Evolutionary conservation across 2,329 filamentous ascomycete species (phyloP), one percentile per base, ranked within the genome.

Genomic region (Diaporthe helianthi): DNA sequence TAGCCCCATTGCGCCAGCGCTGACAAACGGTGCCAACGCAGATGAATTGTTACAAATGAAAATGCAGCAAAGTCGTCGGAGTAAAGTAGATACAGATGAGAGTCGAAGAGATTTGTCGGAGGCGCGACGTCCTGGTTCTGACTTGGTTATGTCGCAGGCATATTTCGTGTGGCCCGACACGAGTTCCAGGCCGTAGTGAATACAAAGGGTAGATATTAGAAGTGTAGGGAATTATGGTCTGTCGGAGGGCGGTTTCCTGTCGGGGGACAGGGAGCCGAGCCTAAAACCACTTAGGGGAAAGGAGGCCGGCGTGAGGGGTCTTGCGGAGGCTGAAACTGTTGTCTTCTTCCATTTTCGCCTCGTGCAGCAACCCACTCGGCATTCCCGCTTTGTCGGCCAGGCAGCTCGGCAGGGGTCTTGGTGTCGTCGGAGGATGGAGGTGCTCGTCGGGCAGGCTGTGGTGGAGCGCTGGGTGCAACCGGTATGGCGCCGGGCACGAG

Each of bases 351-450:
- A 54, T 78, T 77, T 72, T 80, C 79, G 38, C 78, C 77, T 15
- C 79, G 78, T 10, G 77, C 76, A n/a, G 78, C 76, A 17, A 78
- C 75, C 78, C 78, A 80, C 55, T 79, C 78, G 22, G 78, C 74
- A 52, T 77, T 80, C 49, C 79, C 79, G 63, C 77, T 80, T 71
- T 79, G 78, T 47, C 78, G 78, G 33, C 70, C 83, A n/a, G 85
- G 86, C 72, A 88, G 84, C 78, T 90, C 88, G 47, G 84, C 84
- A 70, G 87, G 88, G 72, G 88, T 70, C 78, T 91, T 91, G 73
- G 86, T 84, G 71, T 90, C 88, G 58, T 87, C 86, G 69, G 79
- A 70, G 9, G 64, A 65, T 69, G 60, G 71, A 36, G 61, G 64
- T 68, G 69, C 68, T 72, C 54, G 73, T 73, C 41, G 74, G 70